Evolutionary conservation across 2,329 filamentous ascomycete genomes (phyloP).

Genomic region (Fusarium succisae): DNA sequence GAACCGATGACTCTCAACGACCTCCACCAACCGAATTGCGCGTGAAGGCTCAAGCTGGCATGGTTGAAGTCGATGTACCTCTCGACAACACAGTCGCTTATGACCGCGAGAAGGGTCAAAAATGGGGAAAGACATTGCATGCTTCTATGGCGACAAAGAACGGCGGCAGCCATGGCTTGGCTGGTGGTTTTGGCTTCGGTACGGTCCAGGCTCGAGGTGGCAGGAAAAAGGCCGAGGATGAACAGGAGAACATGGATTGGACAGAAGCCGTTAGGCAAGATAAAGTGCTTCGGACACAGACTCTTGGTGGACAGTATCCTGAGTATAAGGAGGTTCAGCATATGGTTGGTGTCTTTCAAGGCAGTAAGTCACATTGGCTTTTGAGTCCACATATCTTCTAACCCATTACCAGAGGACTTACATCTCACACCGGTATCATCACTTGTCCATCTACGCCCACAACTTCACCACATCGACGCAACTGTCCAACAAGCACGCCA

Average conservation of each 20-base stretch:
- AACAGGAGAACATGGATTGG: slow-evolving; percentile 68
- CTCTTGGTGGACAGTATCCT: slow-evolving; percentile 82
- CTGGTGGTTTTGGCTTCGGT: slow-evolving; percentile 76
- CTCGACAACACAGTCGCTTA: slow-evolving; percentile 78
- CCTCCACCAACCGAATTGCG: slow-evolving; percentile 76
- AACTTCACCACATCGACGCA: slow-evolving; percentile 93
- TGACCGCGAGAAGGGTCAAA: slow-evolving; percentile 82
- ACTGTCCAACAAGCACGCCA: slow-evolving; percentile 73
- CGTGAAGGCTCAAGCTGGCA: slow-evolving; percentile 81
- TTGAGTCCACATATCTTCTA: slow-evolving; percentile 7
- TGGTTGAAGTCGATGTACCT: slow-evolving; percentile 93
- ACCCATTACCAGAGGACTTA: slow-evolving; percentile 70
- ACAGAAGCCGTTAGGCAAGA: slow-evolving; percentile 73
- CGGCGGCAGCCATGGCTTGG: slow-evolving; percentile 74
- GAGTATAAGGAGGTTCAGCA: slow-evolving; percentile 78
- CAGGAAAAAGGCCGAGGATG: slow-evolving; percentile 53
- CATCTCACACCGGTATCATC: slow-evolving; percentile 86
- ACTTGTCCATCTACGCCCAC: slow-evolving; percentile 87
- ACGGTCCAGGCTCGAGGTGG: slow-evolving; percentile 53
- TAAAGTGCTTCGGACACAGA: slow-evolving; percentile 81
- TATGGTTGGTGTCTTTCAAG: slow-evolving; percentile 92
- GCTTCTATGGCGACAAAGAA: slow-evolving; percentile 67
- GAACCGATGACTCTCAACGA: slow-evolving; percentile 63
- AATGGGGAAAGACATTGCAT: slow-evolving; percentile 82
- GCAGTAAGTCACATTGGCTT: slow-evolving; percentile 64